Conservation (phyloP, 2,329 filamentous ascomycete genomes). For the Chalara sp. region DNA sequence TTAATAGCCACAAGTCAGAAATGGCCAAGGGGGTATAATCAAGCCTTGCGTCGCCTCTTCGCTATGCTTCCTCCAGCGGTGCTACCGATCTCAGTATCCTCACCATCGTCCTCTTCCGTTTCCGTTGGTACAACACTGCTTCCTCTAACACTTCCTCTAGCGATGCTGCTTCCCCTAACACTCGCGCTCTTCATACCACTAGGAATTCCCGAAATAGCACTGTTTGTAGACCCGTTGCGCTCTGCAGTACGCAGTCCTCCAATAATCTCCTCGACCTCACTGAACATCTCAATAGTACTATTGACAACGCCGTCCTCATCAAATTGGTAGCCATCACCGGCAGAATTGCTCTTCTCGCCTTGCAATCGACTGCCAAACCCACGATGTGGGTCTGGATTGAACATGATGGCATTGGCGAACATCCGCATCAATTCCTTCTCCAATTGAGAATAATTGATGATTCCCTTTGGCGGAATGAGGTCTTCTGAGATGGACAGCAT, state of each 20-base stretch:
- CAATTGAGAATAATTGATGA: constrained; percentile 87
- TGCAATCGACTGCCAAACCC: constrained; percentile 48
- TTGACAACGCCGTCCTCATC: constrained; percentile 84
- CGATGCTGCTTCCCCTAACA: constrained; percentile 14
- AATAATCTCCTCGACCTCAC: constrained; percentile 62
- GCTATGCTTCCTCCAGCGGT: constrained; percentile 14
- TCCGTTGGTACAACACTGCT: constrained; percentile 1
- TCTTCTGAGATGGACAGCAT: constrained; percentile 68
- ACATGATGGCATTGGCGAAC: constrained; percentile 99
- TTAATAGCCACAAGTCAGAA: too few relatives aligned
- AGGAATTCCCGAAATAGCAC: constrained; percentile 7
- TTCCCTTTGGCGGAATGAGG: constrained; percentile 76
- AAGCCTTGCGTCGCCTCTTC: constrained; percentile 20
- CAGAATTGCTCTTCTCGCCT: constrained; percentile 30
- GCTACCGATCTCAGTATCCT: constrained; percentile 19
- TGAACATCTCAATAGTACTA: constrained; percentile 83
- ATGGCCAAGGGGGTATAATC: not conserved
- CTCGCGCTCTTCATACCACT: constrained; percentile 1
- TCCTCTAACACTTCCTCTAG: not conserved
- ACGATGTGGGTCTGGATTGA: constrained; percentile 76
- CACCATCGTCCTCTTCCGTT: constrained; percentile 12
- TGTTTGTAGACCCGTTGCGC: constrained; percentile 13
- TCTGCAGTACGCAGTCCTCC: constrained; percentile 23
- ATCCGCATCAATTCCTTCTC: constrained; percentile 93
- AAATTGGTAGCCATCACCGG: constrained; percentile 49